Conservation (phyloP, 1,284 basidiomycete genomes). For the Melampsora americana region DNA sequence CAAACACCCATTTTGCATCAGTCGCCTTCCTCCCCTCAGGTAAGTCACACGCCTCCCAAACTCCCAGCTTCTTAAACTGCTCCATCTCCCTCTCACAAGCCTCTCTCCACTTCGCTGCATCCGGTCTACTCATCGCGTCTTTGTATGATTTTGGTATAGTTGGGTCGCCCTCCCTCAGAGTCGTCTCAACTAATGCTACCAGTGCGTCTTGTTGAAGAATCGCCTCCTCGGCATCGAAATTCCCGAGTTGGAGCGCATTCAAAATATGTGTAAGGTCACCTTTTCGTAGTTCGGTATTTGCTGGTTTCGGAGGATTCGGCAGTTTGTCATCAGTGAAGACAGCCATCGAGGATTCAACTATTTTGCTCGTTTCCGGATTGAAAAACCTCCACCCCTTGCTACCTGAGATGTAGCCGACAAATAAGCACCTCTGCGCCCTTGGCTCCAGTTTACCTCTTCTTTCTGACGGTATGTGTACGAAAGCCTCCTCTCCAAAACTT, state of each 20-base stretch:
- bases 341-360: background rate
- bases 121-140: background rate
- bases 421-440: background rate
- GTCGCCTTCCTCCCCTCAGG: background rate
- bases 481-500: conserved; percentile 15
- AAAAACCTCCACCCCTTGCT: conserved; percentile 18
- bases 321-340: background rate
- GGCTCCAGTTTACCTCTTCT: background rate
- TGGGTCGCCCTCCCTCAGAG: background rate
- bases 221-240: background rate
- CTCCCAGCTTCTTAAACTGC: background rate
- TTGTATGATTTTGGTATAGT: background rate
- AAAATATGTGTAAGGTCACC: background rate
- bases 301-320: background rate
- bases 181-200: background rate
- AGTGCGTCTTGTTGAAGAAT: background rate
- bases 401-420: background rate
- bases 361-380: background rate
- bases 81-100: background rate
- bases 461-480: conserved; percentile 5
- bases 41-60: background rate
- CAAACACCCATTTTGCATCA: conserved; percentile 2
- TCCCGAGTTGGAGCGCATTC: background rate
- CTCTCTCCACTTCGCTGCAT: background rate
- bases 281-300: background rate